phyloP scores from a whole-genome alignment of 148 eudicot species.

The Polygonum aviculare region DNA sequence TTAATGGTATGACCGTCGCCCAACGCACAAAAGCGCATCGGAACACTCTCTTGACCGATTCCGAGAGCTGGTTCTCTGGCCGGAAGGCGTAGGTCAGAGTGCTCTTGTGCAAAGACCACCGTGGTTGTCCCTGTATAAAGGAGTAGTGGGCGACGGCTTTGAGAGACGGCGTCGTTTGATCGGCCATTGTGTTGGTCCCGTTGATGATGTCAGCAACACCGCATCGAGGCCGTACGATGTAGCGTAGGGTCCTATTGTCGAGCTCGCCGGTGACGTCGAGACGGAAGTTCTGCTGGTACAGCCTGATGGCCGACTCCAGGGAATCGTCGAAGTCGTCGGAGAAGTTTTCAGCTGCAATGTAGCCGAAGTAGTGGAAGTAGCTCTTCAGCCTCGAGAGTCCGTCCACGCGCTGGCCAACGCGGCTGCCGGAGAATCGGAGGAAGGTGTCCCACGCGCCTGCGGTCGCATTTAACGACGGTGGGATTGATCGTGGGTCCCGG shows the following conservation, averaged over 20 bases:
- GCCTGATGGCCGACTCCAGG: conserved; percentile 14
- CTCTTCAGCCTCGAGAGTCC: conserved; percentile 15
- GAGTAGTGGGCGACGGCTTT: conserved; percentile 6
- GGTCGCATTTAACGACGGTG: neutral
- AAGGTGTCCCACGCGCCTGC: conserved; percentile 4
- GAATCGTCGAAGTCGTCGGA: conserved; percentile 15
- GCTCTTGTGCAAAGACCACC: conserved; percentile 13
- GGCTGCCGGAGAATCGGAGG: conserved; percentile 13
- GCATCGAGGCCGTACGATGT: conserved; percentile 18
- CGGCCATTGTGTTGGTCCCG: conserved; percentile 16
- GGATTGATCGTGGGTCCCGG: conserved; percentile 2
- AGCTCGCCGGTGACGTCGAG: conserved; percentile 16
- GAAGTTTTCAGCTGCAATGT: conserved; percentile 12
- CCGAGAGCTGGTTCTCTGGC: conserved; percentile 7
- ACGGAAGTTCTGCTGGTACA: conserved; percentile 18
- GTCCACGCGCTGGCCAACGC: conserved; percentile 11
- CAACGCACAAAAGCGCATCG: conserved; percentile 8
- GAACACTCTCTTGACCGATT: conserved; percentile 4
- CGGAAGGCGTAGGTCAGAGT: conserved; percentile 13
- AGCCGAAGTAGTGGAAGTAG: conserved; percentile 18
- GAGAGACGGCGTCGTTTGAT: conserved; percentile 3
- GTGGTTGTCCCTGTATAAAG: conserved; percentile 1
- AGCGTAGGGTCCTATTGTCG: conserved; percentile 8
- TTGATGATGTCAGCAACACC: conserved; percentile 26
- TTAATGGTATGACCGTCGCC: conserved; percentile 3